phyloP scores from a whole-genome alignment of 495 filamentous ascomycete species.

The Podospora pseudoanserina region DNA sequence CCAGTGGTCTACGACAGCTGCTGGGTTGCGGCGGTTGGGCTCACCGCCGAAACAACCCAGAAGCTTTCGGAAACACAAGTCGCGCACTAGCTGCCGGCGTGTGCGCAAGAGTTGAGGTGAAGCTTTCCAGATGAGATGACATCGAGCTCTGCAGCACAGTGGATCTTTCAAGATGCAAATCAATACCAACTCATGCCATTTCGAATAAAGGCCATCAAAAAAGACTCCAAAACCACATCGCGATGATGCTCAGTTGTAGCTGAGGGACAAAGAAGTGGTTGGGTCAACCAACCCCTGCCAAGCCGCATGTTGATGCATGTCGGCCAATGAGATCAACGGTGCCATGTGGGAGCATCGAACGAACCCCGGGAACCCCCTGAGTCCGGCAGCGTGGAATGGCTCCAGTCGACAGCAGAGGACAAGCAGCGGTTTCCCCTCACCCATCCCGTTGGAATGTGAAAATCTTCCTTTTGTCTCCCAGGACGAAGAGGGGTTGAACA shows the following conservation, averaged over 20 bases:
- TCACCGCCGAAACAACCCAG: neutral
- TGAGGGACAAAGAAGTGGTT: neutral
- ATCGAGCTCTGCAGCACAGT: neutral
- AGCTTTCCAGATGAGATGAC: neutral
- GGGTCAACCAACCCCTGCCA: constrained; percentile 12
- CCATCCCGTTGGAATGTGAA: constrained; percentile 1
- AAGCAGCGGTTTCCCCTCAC: constrained; percentile 6
- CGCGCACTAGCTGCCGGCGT: neutral
- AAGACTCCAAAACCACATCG: neutral
- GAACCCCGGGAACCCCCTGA: constrained; percentile 27
- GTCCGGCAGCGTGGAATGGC: constrained; percentile 21
- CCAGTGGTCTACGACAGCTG: neutral
- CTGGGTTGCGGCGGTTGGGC: neutral
- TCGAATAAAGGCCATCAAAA: neutral
- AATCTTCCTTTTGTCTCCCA: constrained; percentile 7
- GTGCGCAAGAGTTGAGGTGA: neutral
- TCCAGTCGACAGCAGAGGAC: neutral
- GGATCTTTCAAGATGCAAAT: neutral
- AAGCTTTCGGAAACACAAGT: neutral
- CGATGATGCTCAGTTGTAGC: neutral
- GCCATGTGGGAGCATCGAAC: constrained; percentile 19
- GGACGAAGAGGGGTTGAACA: neutral
- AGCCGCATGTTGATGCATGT: constrained; percentile 11
- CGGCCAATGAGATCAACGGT: constrained; percentile 24
- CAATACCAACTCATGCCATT: neutral